Evolutionary conservation across 148 eudicot genomes (phyloP), one percentile per base, ranked within the genome.

Genomic region (Talinum fruticosum): DNA sequence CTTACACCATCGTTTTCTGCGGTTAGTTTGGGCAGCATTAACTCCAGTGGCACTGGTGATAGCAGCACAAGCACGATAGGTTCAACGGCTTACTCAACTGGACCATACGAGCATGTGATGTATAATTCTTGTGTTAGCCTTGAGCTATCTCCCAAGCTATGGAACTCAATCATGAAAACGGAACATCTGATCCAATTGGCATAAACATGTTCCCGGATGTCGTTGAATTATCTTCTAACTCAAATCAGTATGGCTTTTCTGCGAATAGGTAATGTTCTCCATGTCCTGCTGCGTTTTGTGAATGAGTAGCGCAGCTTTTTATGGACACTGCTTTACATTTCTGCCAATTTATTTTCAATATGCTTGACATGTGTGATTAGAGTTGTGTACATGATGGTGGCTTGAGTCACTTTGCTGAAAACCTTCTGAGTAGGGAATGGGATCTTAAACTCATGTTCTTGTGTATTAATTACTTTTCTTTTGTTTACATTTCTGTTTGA

Each of bases 11-110:
- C 91, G 7, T 83, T 90, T 29, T 95, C 99, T 66, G 87, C 89
- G 16, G 77, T 81, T 38, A 95, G 97, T 88, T 85, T 87, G 71
- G 81, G 85, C 65, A 94, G 93, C 83, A 78, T 84, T 73, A 89
- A 78, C 85, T 91, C 98, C 29, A 87, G 87, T 73, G 79, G 75
- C 77, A 92, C 93, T 59, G 88, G 75, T 81, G 87, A 85, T 36
- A 89, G 93, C 78, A 85, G 90, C 80, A 83, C 86, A 64, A 73
- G 78, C 77, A 83, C 94, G 26, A 75, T 83, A 78, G 82, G 71
- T 28, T 90, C 92, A 38, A 75, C 84, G 83, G 84, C 88, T 36
- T 88, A 85, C 33, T 89, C 97, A 51, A 80, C 79, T 51, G 87
- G 82, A 69, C 79, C 87, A 66, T 89, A 82, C 72, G 84, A 80